Evolutionary conservation across 2,329 filamentous ascomycete genomes (phyloP), one percentile per base, ranked within the genome.

Genomic region (Shiraia sp.): DNA sequence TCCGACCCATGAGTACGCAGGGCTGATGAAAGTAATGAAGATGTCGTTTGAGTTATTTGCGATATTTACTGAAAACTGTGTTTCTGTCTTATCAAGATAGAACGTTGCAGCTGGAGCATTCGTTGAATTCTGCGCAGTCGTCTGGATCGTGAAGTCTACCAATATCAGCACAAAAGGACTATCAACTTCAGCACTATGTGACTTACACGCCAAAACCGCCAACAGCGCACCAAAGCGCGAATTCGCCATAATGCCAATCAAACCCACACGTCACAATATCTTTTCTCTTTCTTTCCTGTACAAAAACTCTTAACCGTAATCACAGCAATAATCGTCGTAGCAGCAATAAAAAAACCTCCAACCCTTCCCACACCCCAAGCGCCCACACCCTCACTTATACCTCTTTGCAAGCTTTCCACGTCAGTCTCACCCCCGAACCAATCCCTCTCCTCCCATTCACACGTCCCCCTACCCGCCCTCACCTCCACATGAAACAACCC

Each of bases 1-100:
- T 3, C 62, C 72, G 8, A 73, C 66, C 74, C 74, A 76, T 3
- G 71, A 71, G 37, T 70, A 68, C 10, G 62, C 62, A 6, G 69
- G 65, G n/a, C 48, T 57, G 2, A 59, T 48, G 26, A 66, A 62
- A 53, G 65, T 65, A 9, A 69, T 57, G 40, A 52, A 64, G 9
- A 69, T 51, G 58, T 69, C 64, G n/a, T 43, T 51, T 2, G 63
- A 63, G 35, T 63, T 53, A 10, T 63, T 59, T 6, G 63, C 61
- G 28, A 69, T 36, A 19, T 62, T 68, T 36, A 69, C 13, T 9
- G 64, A 68, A 51, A 69, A 69, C 25, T 66, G 62, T 3, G 65
- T 69, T 43, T 63, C 55, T 8, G 65, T 68, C 14, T 61, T 33
- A 2, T 37, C 35, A 10, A 65, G 43, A 38, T 49, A 68, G 32